Base-by-base conservation (phyloP, 2,329 filamentous ascomycete genomes). In the Fusarium heterosporum region DNA sequence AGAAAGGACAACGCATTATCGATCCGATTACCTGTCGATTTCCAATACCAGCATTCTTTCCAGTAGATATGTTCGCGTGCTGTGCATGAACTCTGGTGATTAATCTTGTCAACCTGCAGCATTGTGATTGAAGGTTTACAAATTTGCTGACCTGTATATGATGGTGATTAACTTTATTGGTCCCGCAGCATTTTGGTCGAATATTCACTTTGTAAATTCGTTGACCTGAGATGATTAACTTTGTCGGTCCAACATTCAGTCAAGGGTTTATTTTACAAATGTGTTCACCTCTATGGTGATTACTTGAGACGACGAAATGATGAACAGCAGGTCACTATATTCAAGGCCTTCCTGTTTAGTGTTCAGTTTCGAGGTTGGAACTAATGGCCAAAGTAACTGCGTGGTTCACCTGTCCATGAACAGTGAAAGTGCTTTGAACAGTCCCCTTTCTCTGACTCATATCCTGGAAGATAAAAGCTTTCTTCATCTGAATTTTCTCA, bases 1-100 rank as follows among this genome's bases (percentile, higher is more conserved):
- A 55, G 53, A 60, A 59, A 55, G 53, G 48, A 65, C 34, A 62
- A 51, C 29, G 53, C 36, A 43, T 55, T 53, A 53, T 55, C 40
- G 59, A 63, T 62, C 45, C 68, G 66, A 71, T 55, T 66, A 56
- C 63, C 51, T 66, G 55, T 61, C 49, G 60, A 26, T 32, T 52
- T 52, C 58, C 34, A 68, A 64, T 66, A 51, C 39, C 41, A 60
- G 46, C 34, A 22, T 45, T 42, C 51, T 38, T 28, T 29, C 16
- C 34, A 46, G 13, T 41, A 32, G 32, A 39, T 25, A 19, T 6
- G 6, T 34, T 17, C 32, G 22, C 42, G 34, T 38, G 39, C 28
- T 19, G 4, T 13, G 38, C 29, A 17, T 34, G 32, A 29, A 30
- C 30, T 12, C 4, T 17, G 16, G 48, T 55, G n/a, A 36, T 14